Conservation (phyloP, 768 basidiomycete genomes). For the Serendipita vermifera region DNA sequence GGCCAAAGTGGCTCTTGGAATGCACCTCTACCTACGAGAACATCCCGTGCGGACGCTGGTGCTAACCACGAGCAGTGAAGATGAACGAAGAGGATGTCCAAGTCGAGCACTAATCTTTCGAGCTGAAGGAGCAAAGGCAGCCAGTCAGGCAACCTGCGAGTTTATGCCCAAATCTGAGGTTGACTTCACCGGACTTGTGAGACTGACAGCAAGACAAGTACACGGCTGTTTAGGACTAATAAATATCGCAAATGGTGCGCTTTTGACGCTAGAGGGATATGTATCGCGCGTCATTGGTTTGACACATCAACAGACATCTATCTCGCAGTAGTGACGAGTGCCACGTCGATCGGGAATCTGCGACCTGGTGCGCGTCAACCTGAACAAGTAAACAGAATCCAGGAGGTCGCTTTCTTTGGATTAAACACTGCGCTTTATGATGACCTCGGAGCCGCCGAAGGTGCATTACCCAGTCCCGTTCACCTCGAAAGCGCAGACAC, state of each 20-base stretch:
- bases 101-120: slow-evolving; percentile 59
- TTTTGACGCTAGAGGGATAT: neutral
- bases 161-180: slow-evolving; percentile 64
- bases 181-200: slow-evolving; percentile 48
- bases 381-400: slow-evolving; percentile 68
- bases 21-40: slow-evolving; percentile 64
- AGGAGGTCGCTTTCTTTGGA: slow-evolving; percentile 82
- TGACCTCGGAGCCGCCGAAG: slow-evolving; percentile 41
- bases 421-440: slow-evolving; percentile 80
- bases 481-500: slow-evolving; percentile 37
- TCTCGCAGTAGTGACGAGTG: slow-evolving; percentile 64
- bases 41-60: slow-evolving; percentile 52
- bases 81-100: slow-evolving; percentile 49
- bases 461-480: slow-evolving; percentile 37
- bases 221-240: slow-evolving; percentile 81
- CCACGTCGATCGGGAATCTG: slow-evolving; percentile 62
- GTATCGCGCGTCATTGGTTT: slow-evolving; percentile 5
- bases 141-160: slow-evolving; percentile 69
- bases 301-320: slow-evolving; percentile 50
- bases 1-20: slow-evolving; percentile 24
- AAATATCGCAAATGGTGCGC: slow-evolving; percentile 52
- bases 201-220: slow-evolving; percentile 54
- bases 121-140: slow-evolving; percentile 30
- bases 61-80: slow-evolving; percentile 55
- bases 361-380: slow-evolving; percentile 42